Evolutionary conservation across 1,139 yeast genomes (phyloP).

Genomic region (Pichia sp.): DNA sequence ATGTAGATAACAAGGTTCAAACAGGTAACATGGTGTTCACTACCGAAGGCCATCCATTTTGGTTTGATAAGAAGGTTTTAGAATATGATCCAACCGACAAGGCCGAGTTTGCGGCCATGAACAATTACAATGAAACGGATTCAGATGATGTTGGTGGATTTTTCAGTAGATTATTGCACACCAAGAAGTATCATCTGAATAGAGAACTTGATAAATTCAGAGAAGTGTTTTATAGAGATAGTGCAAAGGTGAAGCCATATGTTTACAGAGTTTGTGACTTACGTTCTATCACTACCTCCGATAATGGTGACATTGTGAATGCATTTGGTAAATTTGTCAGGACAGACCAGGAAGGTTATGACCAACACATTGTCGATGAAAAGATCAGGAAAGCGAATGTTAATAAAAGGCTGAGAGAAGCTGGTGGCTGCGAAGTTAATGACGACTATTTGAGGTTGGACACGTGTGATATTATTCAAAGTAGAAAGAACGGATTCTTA

Average conservation of each 20-base stretch:
- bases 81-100: slow-evolving; percentile 6
- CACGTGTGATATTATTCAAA: slow-evolving; percentile 16
- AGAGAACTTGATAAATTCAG: slow-evolving; percentile 13
- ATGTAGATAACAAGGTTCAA: slow-evolving; percentile 38
- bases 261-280: slow-evolving; percentile 7
- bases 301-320: background rate
- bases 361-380: background rate
- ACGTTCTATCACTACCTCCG: background rate
- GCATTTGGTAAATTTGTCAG: slow-evolving; percentile 3
- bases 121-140: slow-evolving; percentile 2
- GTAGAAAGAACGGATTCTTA: background rate
- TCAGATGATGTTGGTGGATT: background rate
- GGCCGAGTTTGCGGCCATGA: slow-evolving; percentile 5
- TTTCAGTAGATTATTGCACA: slow-evolving; percentile 4
- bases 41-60: slow-evolving; percentile 92
- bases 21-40: slow-evolving; percentile 69
- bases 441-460: slow-evolving; percentile 24
- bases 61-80: slow-evolving; percentile 45
- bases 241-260: slow-evolving; percentile 2
- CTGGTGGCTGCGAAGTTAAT: background rate
- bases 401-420: background rate
- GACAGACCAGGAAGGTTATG: slow-evolving; percentile 2
- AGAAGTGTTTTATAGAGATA: slow-evolving; percentile 1
- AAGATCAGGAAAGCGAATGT: background rate
- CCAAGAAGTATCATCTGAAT: slow-evolving; percentile 13